A percentile compares a stretch with the other conserved stretches of the same genome.
phyloP scores from a whole-genome alignment of 1,284 basidiomycete species.

The Ustilago xerochloae region DNA sequence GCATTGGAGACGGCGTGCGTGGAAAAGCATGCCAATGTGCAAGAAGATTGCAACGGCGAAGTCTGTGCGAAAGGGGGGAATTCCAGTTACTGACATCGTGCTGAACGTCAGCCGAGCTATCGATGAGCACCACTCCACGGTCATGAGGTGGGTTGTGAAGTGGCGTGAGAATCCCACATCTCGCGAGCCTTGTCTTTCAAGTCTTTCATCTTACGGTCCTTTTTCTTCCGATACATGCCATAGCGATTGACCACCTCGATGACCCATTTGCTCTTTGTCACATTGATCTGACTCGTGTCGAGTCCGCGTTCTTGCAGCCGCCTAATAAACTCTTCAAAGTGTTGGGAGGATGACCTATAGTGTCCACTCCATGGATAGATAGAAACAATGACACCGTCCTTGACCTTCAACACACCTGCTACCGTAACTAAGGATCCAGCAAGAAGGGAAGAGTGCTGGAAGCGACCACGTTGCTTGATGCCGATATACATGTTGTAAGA shows the following conservation, averaged over 20 bases:
- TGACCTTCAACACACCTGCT: constrained; percentile 50
- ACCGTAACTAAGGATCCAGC: constrained; percentile 48
- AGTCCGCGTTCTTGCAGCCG: constrained; percentile 40
- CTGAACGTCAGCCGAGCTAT: too few relatives aligned
- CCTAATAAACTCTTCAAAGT: constrained; percentile 50
- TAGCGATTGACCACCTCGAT: constrained; percentile 53
- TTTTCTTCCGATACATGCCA: constrained; percentile 49
- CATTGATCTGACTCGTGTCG: constrained; percentile 49
- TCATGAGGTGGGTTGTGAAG: constrained; percentile 23
- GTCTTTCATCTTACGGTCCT: constrained; percentile 43
- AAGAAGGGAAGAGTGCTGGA: constrained; percentile 54
- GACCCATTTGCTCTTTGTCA: constrained; percentile 50
- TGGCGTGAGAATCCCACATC: constrained; percentile 15
- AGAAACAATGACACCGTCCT: constrained; percentile 51
- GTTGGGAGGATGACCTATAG: constrained; percentile 47
- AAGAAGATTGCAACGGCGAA: too few relatives aligned
- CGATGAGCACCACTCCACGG: background rate
- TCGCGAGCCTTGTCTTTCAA: constrained; percentile 27
- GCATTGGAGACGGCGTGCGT: too few relatives aligned
- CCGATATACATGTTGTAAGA: constrained; percentile 53
- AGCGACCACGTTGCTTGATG: constrained; percentile 53
- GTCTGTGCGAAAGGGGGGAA: too few relatives aligned
- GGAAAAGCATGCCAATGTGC: too few relatives aligned
- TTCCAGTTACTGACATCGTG: too few relatives aligned
- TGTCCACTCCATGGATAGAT: constrained; percentile 55